phyloP scores from a whole-genome alignment of 257 asterid genomes.

The Fraxinus pennsylvanica region DNA sequence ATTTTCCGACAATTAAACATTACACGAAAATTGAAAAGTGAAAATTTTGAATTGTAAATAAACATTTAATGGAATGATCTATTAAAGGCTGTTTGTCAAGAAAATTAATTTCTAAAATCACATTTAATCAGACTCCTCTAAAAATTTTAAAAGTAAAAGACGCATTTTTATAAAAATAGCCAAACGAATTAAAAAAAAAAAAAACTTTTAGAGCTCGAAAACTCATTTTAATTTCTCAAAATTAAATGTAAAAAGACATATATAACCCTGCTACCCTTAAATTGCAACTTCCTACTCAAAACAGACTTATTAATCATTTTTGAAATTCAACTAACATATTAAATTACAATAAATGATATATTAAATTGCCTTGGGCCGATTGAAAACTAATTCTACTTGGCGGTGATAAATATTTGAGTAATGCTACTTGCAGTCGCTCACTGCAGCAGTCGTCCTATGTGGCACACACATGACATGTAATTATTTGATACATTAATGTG shows the following conservation, averaged over 20 bases:
- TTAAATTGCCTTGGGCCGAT: slow-evolving; percentile 36
- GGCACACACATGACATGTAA: too few species aligned
- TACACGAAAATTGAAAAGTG: neutral
- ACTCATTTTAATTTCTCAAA: too few species aligned
- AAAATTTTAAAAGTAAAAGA: too few species aligned
- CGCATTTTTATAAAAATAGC: too few species aligned
- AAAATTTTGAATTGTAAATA: neutral
- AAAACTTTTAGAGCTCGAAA: too few species aligned
- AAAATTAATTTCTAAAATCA: too few species aligned
- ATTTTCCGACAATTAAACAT: neutral
- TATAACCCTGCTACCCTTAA: slow-evolving; percentile 12
- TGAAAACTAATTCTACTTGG: slow-evolving; percentile 26
- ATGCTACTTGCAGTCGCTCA: too few species aligned
- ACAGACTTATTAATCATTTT: slow-evolving; percentile 24
- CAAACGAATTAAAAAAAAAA: too few species aligned
- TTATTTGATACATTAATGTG: too few species aligned
- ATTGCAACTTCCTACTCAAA: slow-evolving; percentile 13
- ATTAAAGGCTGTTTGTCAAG: too few species aligned
- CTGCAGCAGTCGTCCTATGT: too few species aligned
- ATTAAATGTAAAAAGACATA: neutral
- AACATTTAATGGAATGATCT: neutral
- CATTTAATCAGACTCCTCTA: too few species aligned
- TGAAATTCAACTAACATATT: slow-evolving; percentile 29
- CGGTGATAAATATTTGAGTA: slow-evolving; percentile 16
- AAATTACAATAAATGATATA: slow-evolving; percentile 42